A percentile compares a stretch with the other conserved stretches of the same genome.
phyloP scores from a whole-genome alignment of 768 basidiomycete genomes.

The Strobilomyces confusus region DNA sequence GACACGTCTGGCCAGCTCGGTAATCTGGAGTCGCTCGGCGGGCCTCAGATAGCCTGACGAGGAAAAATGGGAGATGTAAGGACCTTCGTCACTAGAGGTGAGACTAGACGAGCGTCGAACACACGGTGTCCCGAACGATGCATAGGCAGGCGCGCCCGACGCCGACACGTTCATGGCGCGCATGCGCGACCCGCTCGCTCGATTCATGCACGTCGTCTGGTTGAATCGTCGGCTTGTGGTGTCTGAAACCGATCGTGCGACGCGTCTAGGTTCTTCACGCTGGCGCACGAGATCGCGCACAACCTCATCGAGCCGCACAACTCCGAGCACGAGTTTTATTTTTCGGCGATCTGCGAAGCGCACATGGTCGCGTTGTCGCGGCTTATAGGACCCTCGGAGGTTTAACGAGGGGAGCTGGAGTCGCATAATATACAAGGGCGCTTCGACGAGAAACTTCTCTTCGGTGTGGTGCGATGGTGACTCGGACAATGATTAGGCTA shows the following conservation, averaged over 20 bases:
- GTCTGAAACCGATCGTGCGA: too few relatives aligned
- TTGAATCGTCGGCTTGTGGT: too few relatives aligned
- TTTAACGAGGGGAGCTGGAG: too few relatives aligned
- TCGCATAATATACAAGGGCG: too few relatives aligned
- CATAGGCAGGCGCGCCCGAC: slow-evolving; percentile 35
- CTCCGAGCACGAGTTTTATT: background rate
- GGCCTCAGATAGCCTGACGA: slow-evolving; percentile 27
- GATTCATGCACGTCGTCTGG: background rate
- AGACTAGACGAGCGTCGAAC: background rate
- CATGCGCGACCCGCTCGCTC: background rate
- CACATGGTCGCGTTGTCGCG: background rate
- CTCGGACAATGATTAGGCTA: too few relatives aligned
- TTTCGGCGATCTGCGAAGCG: background rate
- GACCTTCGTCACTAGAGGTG: slow-evolving; percentile 63
- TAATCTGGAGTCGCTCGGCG: slow-evolving; percentile 61
- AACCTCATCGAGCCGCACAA: background rate
- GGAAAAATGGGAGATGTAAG: slow-evolving; percentile 61
- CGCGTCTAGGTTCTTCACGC: too few relatives aligned
- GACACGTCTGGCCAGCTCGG: slow-evolving; percentile 65
- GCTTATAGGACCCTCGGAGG: too few relatives aligned
- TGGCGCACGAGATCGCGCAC: background rate
- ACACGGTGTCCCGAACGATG: slow-evolving; percentile 3
- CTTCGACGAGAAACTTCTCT: too few relatives aligned
- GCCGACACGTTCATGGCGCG: background rate
- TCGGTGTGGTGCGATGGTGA: too few relatives aligned